Evolutionary conservation across 1,284 basidiomycete species (phyloP).

Genomic region (Singerocomus inundabilis): DNA sequence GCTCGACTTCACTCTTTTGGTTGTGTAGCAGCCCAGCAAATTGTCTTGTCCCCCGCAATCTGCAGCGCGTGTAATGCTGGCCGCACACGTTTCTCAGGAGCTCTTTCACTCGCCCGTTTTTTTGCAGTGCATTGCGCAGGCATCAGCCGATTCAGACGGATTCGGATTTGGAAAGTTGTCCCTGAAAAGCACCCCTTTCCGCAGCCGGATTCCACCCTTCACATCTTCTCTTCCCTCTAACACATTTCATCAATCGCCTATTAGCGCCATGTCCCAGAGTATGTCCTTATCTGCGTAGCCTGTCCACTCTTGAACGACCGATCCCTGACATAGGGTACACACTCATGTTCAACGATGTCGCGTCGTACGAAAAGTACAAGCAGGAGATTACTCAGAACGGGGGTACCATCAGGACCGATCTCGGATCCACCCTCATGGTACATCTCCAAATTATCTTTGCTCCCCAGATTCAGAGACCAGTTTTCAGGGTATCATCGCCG

Average conservation of each 20-base stretch:
- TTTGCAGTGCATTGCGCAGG: no score
- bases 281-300: not conserved
- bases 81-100: no score
- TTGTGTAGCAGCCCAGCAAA: no score
- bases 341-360: slow-evolving; percentile 10
- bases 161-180: no score
- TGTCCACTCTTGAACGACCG: not conserved
- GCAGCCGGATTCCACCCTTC: no score
- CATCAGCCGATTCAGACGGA: no score
- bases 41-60: no score
- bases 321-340: slow-evolving; percentile 11
- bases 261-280: slow-evolving; percentile 22
- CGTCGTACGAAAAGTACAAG: slow-evolving; percentile 22
- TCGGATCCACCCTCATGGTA: slow-evolving; percentile 4
- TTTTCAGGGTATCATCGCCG: slow-evolving; percentile 19
- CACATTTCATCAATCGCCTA: not conserved
- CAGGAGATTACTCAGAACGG: not conserved
- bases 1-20: no score
- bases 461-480: not conserved
- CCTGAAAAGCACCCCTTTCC: no score
- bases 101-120: no score
- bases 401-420: slow-evolving; percentile 19
- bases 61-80: no score
- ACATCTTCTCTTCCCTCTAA: not conserved
- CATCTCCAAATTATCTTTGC: not conserved